Base-by-base conservation (phyloP, 2,329 filamentous ascomycete genomes). In the Phymatotrichopsis omnivora region DNA sequence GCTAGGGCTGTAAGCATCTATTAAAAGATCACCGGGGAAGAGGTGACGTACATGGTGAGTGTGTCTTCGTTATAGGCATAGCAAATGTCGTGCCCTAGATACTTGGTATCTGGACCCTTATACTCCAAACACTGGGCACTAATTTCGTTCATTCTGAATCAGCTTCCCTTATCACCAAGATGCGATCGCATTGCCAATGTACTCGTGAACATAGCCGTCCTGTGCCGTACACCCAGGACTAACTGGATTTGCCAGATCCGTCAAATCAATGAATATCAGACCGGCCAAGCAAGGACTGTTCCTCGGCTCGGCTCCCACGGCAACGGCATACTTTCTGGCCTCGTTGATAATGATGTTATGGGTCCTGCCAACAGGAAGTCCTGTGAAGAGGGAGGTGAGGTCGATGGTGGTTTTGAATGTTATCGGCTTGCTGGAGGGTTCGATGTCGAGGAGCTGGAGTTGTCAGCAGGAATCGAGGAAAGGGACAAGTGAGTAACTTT, bases 121-220 rank as follows among this genome's bases (percentile, higher is more conserved):
- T 60, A 60, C 32, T 49, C 19, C 30, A 78, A 62, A 58, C 74
- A 77, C 60, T 78, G 73, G 2, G 74, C 74, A 54, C 35, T 38
- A 17, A 16, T 19, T 3, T 4, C 7, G 12, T 12, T n/a, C 28
- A 31, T 31, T 31, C 12, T 31, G n/a, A 31, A 12, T 31, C 16
- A 31, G 28, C 16, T 31, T 31, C 5, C n/a, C 28, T 31, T 5
- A 5, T 5, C 16, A 16, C 16, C 12, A 25, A 38, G 17, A 4
- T n/a, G n/a, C n/a, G n/a, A n/a, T n/a, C 5, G n/a, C 19, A 5
- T 19, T 7, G 7, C n/a, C 6, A 11, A 23, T 24, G 12, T 38
- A 38, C 35, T 77, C 74, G 59, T 78, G 74, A 11, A 76, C 73
- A 57, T 78, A 77, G 28, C 73, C 73, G 57, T 76, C 74, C 14